Evolutionary conservation across 352 stramenopile species (phyloP).

Genomic region (Phytopythium delawarense): DNA sequence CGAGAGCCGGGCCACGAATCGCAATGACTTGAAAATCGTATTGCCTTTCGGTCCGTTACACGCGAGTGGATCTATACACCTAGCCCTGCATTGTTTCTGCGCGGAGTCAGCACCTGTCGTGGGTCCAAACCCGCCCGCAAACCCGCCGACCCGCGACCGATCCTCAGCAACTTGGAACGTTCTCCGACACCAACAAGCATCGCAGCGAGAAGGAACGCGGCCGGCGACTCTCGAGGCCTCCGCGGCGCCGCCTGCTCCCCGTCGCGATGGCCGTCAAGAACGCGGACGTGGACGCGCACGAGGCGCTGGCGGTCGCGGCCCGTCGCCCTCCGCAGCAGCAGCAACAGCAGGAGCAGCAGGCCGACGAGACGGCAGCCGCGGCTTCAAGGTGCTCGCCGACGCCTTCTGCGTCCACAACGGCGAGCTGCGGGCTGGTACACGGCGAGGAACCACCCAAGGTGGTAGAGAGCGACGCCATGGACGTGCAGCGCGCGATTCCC

Average conservation of each 20-base stretch:
- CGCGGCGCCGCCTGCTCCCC: neutral
- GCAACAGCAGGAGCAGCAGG: neutral
- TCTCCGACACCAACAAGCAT: neutral
- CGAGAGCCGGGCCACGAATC: neutral
- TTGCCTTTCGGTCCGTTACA: neutral
- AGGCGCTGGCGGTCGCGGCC: neutral
- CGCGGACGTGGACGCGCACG: neutral
- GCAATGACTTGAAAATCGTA: neutral
- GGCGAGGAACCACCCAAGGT: neutral
- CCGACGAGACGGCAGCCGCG: neutral
- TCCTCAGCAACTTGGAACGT: neutral
- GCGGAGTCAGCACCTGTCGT: neutral
- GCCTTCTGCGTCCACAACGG: neutral
- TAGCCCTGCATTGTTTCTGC: neutral
- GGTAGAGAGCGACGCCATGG: slow-evolving; percentile 7
- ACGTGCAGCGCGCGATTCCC: too few species aligned
- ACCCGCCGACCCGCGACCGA: neutral
- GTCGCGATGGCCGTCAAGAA: slow-evolving; percentile 5
- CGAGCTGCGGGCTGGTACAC: neutral
- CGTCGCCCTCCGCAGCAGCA: neutral
- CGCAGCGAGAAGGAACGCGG: neutral
- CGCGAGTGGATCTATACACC: neutral
- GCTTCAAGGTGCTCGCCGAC: neutral
- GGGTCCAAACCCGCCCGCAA: neutral
- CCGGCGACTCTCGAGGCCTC: neutral